Percentiles rank a stretch among this genome's conserved stretches.
phyloP scores from a whole-genome alignment of 2,329 filamentous ascomycete genomes.

The Aspergillus eucalypticola region DNA sequence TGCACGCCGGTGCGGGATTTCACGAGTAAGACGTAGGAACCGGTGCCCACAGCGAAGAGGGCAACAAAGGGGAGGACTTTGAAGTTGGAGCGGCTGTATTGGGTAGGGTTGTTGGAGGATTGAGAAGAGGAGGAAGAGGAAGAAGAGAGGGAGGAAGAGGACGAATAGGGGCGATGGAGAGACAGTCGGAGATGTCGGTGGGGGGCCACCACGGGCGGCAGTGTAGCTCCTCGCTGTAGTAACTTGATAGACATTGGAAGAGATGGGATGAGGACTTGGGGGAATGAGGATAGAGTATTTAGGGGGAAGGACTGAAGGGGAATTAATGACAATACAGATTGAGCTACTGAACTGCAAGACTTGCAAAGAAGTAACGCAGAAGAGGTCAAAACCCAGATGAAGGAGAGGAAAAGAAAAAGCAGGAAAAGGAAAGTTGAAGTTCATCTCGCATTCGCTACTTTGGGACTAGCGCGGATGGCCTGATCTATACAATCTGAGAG shows the following conservation, averaged over 20 bases:
- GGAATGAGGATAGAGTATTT: not conserved
- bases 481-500: not conserved
- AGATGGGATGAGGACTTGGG: not conserved
- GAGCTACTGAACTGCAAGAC: too few species aligned
- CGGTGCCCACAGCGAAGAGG: constrained; percentile 51
- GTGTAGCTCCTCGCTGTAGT: not conserved
- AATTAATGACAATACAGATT: not conserved
- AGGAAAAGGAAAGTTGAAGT: not conserved
- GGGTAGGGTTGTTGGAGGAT: constrained; percentile 18
- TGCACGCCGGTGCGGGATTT: constrained; percentile 49
- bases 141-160: constrained; percentile 5
- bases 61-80: constrained; percentile 45
- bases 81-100: constrained; percentile 39
- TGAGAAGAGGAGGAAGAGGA: constrained; percentile 14
- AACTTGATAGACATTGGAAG: not conserved
- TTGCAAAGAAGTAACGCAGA: too few species aligned
- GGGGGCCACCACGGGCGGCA: constrained; percentile 7
- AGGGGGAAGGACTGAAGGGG: not conserved
- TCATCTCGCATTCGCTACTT: not conserved
- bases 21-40: constrained; percentile 54
- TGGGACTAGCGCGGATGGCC: not conserved
- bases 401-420: too few species aligned
- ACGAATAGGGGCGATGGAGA: constrained; percentile 20
- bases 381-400: too few species aligned
- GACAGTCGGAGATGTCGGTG: constrained; percentile 17